These are phyloP conservation scores for Penicillium carneum DNA, from an alignment of 2,329 filamentous ascomycete species.

Conservation along the genomic window DNA sequence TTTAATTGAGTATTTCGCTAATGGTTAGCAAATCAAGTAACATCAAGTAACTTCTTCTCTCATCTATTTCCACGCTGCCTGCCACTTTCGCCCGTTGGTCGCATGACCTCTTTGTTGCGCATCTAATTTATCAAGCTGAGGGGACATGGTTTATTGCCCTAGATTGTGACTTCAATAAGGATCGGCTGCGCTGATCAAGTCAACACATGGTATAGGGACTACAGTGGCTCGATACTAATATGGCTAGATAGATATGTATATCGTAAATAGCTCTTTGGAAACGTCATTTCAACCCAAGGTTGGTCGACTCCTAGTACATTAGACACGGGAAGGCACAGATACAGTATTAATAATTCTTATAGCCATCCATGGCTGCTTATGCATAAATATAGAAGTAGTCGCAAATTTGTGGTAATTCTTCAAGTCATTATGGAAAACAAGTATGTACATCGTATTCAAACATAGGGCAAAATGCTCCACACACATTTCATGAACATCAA, in stretches of 20 bases:
- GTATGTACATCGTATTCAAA: conserved; percentile 5
- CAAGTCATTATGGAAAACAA: neutral
- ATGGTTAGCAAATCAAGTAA: conserved; percentile 75
- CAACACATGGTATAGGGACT: neutral
- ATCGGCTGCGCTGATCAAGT: neutral
- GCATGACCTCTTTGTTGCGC: conserved; percentile 79
- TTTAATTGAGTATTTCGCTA: conserved; percentile 75
- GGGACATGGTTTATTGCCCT: conserved; percentile 60
- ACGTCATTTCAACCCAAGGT: neutral
- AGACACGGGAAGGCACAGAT: neutral
- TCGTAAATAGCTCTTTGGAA: neutral
- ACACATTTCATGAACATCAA: neutral
- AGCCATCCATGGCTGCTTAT: neutral
- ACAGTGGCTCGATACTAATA: neutral
- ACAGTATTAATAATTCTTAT: neutral
- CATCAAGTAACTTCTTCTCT: conserved; percentile 68
- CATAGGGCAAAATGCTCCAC: neutral
- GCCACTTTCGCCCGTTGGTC: conserved; percentile 78
- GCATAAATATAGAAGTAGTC: neutral
- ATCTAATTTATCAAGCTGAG: conserved; percentile 83
- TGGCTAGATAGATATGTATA: neutral
- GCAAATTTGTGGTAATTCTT: neutral
- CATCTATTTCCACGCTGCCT: conserved; percentile 69
- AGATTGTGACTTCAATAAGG: too few species aligned
- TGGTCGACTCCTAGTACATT: neutral